phyloP scores from a whole-genome alignment of 2,329 filamentous ascomycete genomes.

The Whalleya microplaca region DNA sequence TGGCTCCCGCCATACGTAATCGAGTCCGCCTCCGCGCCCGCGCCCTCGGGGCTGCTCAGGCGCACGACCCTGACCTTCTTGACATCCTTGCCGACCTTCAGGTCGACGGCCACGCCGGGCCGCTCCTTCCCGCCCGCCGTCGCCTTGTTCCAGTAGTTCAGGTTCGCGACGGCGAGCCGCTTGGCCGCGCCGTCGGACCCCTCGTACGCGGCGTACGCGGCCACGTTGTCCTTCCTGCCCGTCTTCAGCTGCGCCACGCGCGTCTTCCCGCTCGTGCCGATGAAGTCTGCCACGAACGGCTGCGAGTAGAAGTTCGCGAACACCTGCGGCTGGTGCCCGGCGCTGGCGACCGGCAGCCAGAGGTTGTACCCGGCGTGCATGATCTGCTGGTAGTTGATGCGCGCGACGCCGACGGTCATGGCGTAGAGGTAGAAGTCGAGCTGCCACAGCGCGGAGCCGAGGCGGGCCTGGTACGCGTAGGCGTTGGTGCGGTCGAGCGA shows the following conservation, averaged over 20 bases:
- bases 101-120: constrained; percentile 26
- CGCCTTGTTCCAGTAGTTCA: constrained; percentile 43
- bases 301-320: constrained; percentile 43
- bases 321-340: constrained; percentile 36
- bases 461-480: constrained; percentile 39
- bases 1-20: constrained; percentile 45
- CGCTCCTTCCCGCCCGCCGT: constrained; percentile 28
- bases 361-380: constrained; percentile 39
- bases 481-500: constrained; percentile 37
- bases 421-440: constrained; percentile 43
- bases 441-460: constrained; percentile 43
- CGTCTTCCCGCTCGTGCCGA: constrained; percentile 37
- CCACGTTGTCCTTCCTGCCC: constrained; percentile 26
- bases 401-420: constrained; percentile 39
- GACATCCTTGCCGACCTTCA: constrained; percentile 28
- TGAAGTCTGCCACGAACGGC: constrained; percentile 42
- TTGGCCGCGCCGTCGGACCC: constrained; percentile 30
- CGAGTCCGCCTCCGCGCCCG: constrained; percentile 36
- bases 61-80: constrained; percentile 33
- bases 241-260: constrained; percentile 30
- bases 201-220: constrained; percentile 38
- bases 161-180: constrained; percentile 38
- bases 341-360: constrained; percentile 38
- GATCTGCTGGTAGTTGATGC: constrained; percentile 44
- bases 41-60: constrained; percentile 39